Conservation (phyloP, 169 alveolate genomes). For the Toxoplasma gondii region DNA sequence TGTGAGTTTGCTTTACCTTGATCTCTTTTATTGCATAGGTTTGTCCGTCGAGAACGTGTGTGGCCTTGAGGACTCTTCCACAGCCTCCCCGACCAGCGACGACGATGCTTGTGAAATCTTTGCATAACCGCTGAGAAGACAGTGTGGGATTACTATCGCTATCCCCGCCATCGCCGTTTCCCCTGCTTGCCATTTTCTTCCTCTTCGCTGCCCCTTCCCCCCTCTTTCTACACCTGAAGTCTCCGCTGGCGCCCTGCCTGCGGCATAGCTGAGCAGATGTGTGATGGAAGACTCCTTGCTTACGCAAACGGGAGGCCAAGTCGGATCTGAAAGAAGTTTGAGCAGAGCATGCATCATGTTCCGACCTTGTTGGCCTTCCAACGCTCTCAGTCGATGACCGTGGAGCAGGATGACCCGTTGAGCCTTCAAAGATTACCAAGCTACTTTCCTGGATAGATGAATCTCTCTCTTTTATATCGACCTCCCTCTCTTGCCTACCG, state of each 20-base stretch:
- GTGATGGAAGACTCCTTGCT: too few relatives aligned
- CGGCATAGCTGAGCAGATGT: too few relatives aligned
- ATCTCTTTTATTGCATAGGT: constrained; percentile 40
- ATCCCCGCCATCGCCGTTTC: not conserved
- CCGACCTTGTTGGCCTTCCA: too few relatives aligned
- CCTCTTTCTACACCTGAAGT: not conserved
- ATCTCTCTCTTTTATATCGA: too few relatives aligned
- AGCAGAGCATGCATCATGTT: too few relatives aligned
- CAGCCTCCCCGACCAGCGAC: constrained; percentile 39
- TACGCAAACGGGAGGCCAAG: too few relatives aligned
- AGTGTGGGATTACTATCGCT: not conserved
- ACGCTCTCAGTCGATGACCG: too few relatives aligned
- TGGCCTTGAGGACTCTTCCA: constrained; percentile 56
- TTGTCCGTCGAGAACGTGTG: constrained; percentile 43
- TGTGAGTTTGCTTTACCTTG: constrained; percentile 2
- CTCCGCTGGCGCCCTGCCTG: not conserved
- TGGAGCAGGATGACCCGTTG: too few relatives aligned
- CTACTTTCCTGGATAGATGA: too few relatives aligned
- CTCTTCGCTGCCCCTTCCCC: not conserved
- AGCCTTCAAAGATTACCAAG: too few relatives aligned
- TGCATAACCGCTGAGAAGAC: constrained; percentile 9
- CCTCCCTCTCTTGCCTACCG: too few relatives aligned
- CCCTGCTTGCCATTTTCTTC: not conserved
- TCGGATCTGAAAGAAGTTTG: too few relatives aligned
- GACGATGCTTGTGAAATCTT: constrained; percentile 18